Evolutionary conservation across 202 grass and related monocot species (phyloP), one percentile per base, ranked within the genome.

Genomic region (Dendrocalamus latiflorus): DNA sequence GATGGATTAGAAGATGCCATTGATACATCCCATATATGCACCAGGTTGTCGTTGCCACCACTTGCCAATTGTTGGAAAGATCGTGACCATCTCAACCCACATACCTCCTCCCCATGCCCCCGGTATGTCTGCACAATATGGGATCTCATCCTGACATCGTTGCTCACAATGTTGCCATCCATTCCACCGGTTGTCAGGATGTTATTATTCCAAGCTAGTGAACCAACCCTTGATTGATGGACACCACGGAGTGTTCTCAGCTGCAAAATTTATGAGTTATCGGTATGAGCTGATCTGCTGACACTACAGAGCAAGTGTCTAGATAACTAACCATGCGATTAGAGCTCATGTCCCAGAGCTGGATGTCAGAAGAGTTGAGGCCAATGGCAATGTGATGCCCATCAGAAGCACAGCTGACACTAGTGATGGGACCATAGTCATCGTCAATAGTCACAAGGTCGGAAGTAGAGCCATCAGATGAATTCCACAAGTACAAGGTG

Each of bases 351-450:
- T 90, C 88, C 84, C 77, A 93, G 12, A 93, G 49, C 17, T 88
- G 85, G 26, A 93, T 64, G 73, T 85, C 64, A 76, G 91, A 87
- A 74, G 84, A 84, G 65, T 87, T 78, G n/a, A 89, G 81, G 25
- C 88, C 85, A 65, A 88, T 24, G n/a, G 91, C 88, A 55, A 93
- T 84, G 56, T 68, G 72, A 14, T 56, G 77, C 30, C 91, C 84
- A 43, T 93, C 80, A 16, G 49, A 67, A 54, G 84, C 77, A 84
- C 87, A 93, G 55, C 84, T 85, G 65, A 93, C 84, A 68, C 90
- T 89, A 49, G 84, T 93, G 41, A 93, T 57, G 2, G 91, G 91
- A 34, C 81, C 80, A 30, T 17, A 44, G 9, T 77, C 48, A 18
- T 65, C 66, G 25, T 87, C 72, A 43, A 88, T 70, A 64, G 81